Evolutionary conservation across 129 eudicot species (phyloP).

Genomic region (Erigeron canadensis): DNA sequence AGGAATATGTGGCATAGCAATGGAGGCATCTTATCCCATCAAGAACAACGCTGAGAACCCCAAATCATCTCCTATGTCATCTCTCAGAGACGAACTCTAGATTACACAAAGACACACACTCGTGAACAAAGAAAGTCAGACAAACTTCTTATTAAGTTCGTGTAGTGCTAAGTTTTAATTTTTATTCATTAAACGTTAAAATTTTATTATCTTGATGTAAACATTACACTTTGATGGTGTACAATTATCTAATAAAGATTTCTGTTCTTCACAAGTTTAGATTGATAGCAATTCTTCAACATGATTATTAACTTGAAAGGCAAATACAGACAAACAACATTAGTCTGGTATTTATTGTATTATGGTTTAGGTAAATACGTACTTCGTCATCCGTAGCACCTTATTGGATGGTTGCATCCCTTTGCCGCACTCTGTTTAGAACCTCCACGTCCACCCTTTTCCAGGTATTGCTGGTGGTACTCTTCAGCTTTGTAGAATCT

Average conservation of each 20-base stretch:
- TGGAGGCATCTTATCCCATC: constrained; percentile 52
- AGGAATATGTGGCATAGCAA: constrained; percentile 57
- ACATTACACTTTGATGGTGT: constrained; percentile 18
- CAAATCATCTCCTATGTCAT: constrained; percentile 19
- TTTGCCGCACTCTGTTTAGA: constrained; percentile 73
- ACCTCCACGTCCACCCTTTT: constrained; percentile 66
- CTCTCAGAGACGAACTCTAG: constrained; percentile 49
- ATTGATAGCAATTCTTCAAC: constrained; percentile 12
- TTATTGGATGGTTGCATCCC: constrained; percentile 85
- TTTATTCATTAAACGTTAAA: constrained; percentile 9
- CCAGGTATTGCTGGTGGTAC: constrained; percentile 92
- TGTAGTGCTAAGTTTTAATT: neutral
- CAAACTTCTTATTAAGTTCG: neutral
- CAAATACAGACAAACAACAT: constrained; percentile 15
- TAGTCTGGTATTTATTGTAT: constrained; percentile 22
- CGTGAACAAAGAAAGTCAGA: neutral
- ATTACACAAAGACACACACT: constrained; percentile 15
- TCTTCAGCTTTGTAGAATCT: constrained; percentile 86
- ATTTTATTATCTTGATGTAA: constrained; percentile 24
- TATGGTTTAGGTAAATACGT: neutral
- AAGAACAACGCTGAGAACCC: constrained; percentile 43
- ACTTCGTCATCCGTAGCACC: constrained; percentile 70
- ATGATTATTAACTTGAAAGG: neutral
- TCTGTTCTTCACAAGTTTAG: constrained; percentile 14
- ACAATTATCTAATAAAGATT: constrained; percentile 30